These are phyloP conservation scores for Jackrogersella minutella DNA, from an alignment of 495 filamentous ascomycete species.

Conservation along the genomic window DNA sequence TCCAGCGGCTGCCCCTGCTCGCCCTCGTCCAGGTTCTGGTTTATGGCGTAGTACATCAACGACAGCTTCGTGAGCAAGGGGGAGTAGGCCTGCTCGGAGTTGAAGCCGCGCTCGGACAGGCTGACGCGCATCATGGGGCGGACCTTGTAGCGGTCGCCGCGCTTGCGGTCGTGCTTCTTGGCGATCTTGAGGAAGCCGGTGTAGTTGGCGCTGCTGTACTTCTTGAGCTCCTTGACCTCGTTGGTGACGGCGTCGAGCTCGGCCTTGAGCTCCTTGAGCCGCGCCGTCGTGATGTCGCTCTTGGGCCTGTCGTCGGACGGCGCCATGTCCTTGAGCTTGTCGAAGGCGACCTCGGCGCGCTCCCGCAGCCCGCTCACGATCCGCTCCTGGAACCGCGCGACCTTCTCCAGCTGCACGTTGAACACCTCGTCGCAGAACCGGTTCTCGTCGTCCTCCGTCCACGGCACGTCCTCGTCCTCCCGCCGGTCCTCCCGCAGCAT, in stretches of 20 bases:
- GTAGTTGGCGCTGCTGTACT: conserved; percentile 95
- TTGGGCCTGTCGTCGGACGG: conserved; percentile 48
- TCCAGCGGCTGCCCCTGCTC: conserved; percentile 42
- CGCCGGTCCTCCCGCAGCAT: conserved; percentile 78
- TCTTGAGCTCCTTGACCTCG: conserved; percentile 92
- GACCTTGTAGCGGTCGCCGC: conserved; percentile 80
- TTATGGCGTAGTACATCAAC: conserved; percentile 93
- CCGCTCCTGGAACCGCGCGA: conserved; percentile 84
- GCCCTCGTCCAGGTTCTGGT: conserved; percentile 74
- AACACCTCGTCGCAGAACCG: conserved; percentile 92
- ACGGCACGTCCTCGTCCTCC: conserved; percentile 66
- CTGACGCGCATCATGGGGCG: conserved; percentile 89
- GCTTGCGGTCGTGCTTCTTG: conserved; percentile 97
- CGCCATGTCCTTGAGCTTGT: conserved; percentile 66
- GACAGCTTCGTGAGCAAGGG: conserved; percentile 89
- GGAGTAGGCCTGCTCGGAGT: conserved; percentile 88
- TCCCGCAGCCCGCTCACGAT: conserved; percentile 76
- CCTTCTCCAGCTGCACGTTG: conserved; percentile 95
- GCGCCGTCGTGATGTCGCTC: conserved; percentile 57
- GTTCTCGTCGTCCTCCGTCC: conserved; percentile 97
- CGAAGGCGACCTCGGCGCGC: conserved; percentile 66
- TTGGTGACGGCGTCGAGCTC: conserved; percentile 88
- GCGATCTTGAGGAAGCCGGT: conserved; percentile 97
- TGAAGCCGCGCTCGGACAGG: conserved; percentile 86
- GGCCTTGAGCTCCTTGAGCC: conserved; percentile 71